Evolutionary conservation across 2,329 filamentous ascomycete species (phyloP).

Genomic region (Sphaerulina populicola): DNA sequence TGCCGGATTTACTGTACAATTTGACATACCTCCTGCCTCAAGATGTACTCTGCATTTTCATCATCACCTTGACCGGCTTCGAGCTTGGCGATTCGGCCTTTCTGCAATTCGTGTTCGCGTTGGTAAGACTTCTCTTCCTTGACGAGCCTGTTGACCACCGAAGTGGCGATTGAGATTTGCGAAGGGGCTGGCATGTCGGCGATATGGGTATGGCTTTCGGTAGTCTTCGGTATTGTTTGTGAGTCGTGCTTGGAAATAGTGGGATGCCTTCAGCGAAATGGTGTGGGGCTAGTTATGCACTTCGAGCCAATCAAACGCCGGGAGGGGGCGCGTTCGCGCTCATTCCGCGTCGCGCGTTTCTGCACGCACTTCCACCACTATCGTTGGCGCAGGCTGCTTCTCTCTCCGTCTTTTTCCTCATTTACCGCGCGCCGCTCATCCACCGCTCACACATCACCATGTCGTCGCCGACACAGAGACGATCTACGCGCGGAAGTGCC

Average conservation of each 20-base stretch:
- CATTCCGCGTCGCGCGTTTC: constrained; percentile 3
- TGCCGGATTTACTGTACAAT: background rate
- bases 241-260: constrained; percentile 6
- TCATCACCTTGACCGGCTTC: constrained; percentile 43
- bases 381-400: background rate
- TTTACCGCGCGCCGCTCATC: background rate
- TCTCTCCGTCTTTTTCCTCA: constrained; percentile 3
- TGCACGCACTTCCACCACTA: background rate
- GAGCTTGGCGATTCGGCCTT: constrained; percentile 61
- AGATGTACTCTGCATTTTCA: constrained; percentile 65
- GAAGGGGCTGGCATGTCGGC: constrained; percentile 64
- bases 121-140: constrained; percentile 90
- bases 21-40: constrained; percentile 74
- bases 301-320: constrained; percentile 3
- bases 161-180: constrained; percentile 68
- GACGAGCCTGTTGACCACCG: constrained; percentile 70
- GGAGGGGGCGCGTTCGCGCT: background rate
- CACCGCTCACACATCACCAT: constrained; percentile 36
- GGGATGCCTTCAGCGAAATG: background rate
- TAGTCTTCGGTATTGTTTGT: background rate
- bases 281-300: background rate
- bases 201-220: background rate
- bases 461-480: constrained; percentile 55
- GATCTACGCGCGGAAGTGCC: constrained; percentile 48
- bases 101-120: constrained; percentile 70